Evolutionary conservation across 202 grass and related monocot genomes (phyloP), one percentile per base, ranked within the genome.

Genomic region (Bolboschoenoplectus hybrid): DNA sequence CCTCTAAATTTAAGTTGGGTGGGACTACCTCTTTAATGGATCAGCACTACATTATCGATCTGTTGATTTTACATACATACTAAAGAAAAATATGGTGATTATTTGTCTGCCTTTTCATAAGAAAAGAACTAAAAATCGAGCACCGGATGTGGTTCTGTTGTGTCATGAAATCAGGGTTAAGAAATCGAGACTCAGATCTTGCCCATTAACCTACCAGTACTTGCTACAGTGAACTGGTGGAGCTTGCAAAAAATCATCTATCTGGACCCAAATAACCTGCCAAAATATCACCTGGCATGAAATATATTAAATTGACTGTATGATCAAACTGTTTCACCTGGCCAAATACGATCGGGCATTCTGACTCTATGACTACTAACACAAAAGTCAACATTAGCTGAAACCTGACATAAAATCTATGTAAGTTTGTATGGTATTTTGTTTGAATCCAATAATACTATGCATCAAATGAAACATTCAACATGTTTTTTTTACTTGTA

Each of bases 401-500:
- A 41, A 60, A 61, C 34, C 11, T 16, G 51, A 79, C 39, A 57
- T 4, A 58, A 57, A 17, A 0, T 9, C 36, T 17, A 58, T 5
- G 20, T 5, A 78, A 52, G 6, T 19, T 14, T 82, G 5, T 81
- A 74, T 84, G 14, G 17, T 47, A 19, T 47, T 74, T 49, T 74
- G n/a, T 34, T 68, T 1, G 9, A 80, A 26, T 55, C 26, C 26
- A 26, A 26, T 52, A 58, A 49, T 7, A 52, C 44, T 70, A 55
- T 73, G 62, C 17, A 6, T 84, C 58, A 55, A 67, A 81, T 68
- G 34, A 79, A 26, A 90, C n/a, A 85, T 85, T 51, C 16, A 1
- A 34, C 3, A 35, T 63, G 57, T 84, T 45, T 82, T 16, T 7
- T 53, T 67, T 16, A 88, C 85, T 52, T 87, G 67, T 88, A 99